These are phyloP conservation scores for Tanacetum coccineum DNA, from an alignment of 129 eudicot genomes.

Conservation along the genomic window DNA sequence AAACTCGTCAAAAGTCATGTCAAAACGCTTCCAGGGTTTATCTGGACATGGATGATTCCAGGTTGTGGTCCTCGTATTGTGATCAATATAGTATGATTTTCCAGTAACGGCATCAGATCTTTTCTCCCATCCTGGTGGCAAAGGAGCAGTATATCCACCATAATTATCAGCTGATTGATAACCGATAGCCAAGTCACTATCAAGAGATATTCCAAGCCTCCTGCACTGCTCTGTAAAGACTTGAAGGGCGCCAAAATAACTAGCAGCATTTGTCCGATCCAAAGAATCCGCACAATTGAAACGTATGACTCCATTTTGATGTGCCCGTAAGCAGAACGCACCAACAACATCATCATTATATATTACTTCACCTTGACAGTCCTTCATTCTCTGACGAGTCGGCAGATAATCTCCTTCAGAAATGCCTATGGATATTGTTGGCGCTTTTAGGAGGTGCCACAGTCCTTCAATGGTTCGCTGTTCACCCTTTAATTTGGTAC, in stretches of 20 bases:
- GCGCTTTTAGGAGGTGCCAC: constrained; percentile 79
- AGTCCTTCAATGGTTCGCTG: constrained; percentile 92
- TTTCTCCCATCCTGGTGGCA: constrained; percentile 99
- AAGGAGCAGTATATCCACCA: constrained; percentile 79
- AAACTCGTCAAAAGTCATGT: constrained; percentile 94
- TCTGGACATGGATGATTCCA: constrained; percentile 99
- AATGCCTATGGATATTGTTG: constrained; percentile 83
- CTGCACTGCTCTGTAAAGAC: constrained; percentile 97
- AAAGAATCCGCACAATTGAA: constrained; percentile 97
- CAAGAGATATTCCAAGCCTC: constrained; percentile 89
- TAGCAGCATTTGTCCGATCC: constrained; percentile 98
- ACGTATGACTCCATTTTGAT: constrained; percentile 94
- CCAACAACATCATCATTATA: constrained; percentile 63
- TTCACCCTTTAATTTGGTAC: constrained; percentile 76
- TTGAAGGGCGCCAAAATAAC: constrained; percentile 94
- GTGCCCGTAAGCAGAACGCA: constrained; percentile 83
- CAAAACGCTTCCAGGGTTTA: constrained; percentile 97
- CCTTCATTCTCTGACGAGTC: constrained; percentile 71
- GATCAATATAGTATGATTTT: constrained; percentile 89
- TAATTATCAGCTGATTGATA: constrained; percentile 56
- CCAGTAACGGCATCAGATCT: constrained; percentile 92
- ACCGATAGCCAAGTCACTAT: constrained; percentile 77
- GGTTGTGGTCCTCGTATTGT: constrained; percentile 91
- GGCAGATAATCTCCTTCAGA: constrained; percentile 94
- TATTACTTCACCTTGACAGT: constrained; percentile 86